Conservation (phyloP, 192 early-diverging fungal genomes). For the Rhizophagus sp. region DNA sequence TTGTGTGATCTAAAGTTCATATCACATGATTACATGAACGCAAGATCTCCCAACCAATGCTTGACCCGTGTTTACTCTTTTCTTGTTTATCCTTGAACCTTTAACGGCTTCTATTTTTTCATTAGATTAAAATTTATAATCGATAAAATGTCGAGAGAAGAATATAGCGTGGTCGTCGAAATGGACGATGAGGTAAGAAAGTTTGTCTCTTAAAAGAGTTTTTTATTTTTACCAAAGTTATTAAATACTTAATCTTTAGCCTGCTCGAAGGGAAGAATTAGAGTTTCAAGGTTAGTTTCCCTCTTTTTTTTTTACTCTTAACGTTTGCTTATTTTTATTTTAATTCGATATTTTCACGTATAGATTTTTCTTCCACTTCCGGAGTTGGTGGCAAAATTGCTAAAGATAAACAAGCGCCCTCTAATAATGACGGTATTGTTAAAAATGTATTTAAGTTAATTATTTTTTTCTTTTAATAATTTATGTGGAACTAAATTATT, state of each 20-base stretch:
- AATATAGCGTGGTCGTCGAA: constrained; percentile 51
- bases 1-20: too few relatives aligned
- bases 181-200: constrained; percentile 42
- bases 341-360: not conserved
- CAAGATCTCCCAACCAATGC: too few relatives aligned
- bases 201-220: not conserved
- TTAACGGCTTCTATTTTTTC: too few relatives aligned
- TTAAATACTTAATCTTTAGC: not conserved
- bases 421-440: constrained; percentile 17
- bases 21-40: too few relatives aligned
- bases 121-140: too few relatives aligned
- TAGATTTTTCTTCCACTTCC: constrained; percentile 31
- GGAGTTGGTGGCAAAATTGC: constrained; percentile 32
- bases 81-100: too few relatives aligned
- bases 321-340: not conserved
- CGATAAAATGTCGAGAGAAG: constrained; percentile 37
- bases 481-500: not conserved
- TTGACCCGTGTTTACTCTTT: too few relatives aligned
- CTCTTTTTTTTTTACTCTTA: too few relatives aligned
- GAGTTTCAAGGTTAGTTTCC: constrained; percentile 45
- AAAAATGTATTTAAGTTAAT: not conserved
- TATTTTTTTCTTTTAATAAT: not conserved
- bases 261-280: constrained; percentile 31
- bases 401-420: constrained; percentile 13
- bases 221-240: not conserved